These are phyloP conservation scores for Candida tallmaniae DNA, from an alignment of 805 yeast species.

Conservation along the genomic window DNA sequence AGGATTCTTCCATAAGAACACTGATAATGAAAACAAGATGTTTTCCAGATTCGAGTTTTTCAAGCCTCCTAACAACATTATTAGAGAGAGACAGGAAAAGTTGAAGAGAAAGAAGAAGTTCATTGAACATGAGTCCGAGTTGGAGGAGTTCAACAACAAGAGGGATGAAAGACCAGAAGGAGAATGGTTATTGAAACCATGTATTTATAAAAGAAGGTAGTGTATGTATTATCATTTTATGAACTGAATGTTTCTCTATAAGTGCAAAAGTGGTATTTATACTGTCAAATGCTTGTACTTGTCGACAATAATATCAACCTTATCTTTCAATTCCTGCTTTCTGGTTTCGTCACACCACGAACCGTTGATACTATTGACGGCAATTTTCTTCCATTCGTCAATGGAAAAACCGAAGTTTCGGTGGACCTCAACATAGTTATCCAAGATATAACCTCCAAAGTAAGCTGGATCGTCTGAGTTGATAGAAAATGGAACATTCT, in stretches of 20 bases:
- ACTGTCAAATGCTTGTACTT: conserved; percentile 32
- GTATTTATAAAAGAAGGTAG: conserved; percentile 82
- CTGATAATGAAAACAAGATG: conserved; percentile 88
- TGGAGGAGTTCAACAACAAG: conserved; percentile 53
- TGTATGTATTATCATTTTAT: no score
- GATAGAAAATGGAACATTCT: conserved; percentile 64
- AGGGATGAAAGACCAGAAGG: conserved; percentile 65
- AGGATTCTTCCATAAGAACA: conserved; percentile 84
- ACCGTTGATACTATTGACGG: conserved; percentile 62
- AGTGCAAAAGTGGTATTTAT: no score
- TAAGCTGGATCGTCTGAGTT: conserved; percentile 54
- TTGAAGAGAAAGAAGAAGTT: conserved; percentile 61
- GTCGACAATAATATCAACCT: conserved; percentile 40
- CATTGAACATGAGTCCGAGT: conserved; percentile 63
- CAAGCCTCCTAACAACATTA: conserved; percentile 71
- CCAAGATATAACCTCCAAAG: conserved; percentile 80
- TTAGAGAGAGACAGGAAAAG: conserved; percentile 58
- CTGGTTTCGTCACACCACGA: conserved; percentile 65
- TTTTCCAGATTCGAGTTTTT: conserved; percentile 92
- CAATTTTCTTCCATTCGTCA: conserved; percentile 60
- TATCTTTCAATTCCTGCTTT: conserved; percentile 43
- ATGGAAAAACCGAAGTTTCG: conserved; percentile 53
- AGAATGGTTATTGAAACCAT: conserved; percentile 88
- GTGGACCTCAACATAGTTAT: conserved; percentile 67
- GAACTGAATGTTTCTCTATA: background rate